Conservation (phyloP, 495 filamentous ascomycete species). For the Talaromyces trachyspermus region DNA sequence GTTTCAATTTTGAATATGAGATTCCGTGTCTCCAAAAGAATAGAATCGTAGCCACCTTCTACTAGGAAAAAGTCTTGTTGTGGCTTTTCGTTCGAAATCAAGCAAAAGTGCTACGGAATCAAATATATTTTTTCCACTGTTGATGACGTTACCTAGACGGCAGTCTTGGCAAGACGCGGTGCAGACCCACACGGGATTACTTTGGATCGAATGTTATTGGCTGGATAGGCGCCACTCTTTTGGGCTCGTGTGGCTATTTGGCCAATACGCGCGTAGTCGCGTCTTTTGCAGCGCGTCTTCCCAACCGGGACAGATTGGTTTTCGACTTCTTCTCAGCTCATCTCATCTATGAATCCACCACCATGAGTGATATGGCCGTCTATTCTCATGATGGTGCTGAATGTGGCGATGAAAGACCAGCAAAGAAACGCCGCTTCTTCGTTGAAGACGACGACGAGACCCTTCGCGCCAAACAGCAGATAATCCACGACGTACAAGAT, state of each 20-base stretch:
- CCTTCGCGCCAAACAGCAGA: not conserved
- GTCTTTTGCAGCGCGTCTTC: constrained; percentile 33
- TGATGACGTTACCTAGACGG: too few species aligned
- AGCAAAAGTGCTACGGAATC: too few species aligned
- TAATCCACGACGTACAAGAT: not conserved
- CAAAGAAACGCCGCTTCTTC: constrained; percentile 80
- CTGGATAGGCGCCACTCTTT: not conserved
- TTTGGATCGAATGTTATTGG: constrained; percentile 30
- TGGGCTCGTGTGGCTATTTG: too few species aligned
- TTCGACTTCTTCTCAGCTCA: constrained; percentile 8
- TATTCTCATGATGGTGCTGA: not conserved
- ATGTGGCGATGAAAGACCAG: constrained; percentile 50
- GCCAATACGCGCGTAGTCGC: constrained; percentile 13
- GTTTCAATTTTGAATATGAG: too few species aligned
- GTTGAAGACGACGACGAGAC: constrained; percentile 38
- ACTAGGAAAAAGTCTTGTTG: too few species aligned
- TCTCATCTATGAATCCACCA: constrained; percentile 16
- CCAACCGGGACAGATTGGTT: constrained; percentile 7
- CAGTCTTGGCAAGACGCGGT: too few species aligned
- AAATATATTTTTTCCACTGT: too few species aligned
- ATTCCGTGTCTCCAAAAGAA: too few species aligned
- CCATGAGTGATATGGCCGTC: constrained; percentile 13
- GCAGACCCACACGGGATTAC: too few species aligned
- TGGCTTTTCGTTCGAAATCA: too few species aligned
- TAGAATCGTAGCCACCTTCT: too few species aligned